Evolutionary conservation across 805 yeast genomes (phyloP), one percentile per base, ranked within the genome.

Genomic region (Wickerhamiella cacticola): DNA sequence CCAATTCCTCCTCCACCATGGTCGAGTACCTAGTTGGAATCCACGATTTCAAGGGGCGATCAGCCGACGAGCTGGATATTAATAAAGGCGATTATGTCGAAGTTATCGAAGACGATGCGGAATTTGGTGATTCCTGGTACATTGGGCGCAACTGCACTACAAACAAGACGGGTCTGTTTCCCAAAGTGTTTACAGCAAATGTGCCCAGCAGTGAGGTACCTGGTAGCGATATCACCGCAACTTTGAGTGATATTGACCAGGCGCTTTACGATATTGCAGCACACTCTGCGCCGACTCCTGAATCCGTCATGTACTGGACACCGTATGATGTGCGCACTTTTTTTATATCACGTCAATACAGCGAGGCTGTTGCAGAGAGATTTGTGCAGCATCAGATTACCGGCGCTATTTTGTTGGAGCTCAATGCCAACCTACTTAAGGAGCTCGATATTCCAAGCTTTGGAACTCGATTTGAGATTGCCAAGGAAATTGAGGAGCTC

Each of bases 81-180:
- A 73, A 70, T 42, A 75, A 80, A 9, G 97, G 96, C 23, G 96
- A 92, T 61, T 79, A 76, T 52, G 72, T 92, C 49, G 94, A 86
- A 62, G 85, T 92, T 6, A 76, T 92, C 19, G 85, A 94, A 39
- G 96, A 87, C 64, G 98, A 92, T 65, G 75, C 80, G 52, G 96
- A 85, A 59, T 92, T 82, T 63, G 82, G 84, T 57, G 97, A 92
- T 64, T 96, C 97, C 15, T 92, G 99, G 99, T 92, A 81, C 60
- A 82, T 84, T 50, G 70, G 68, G 24, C 57, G 59, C 40, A 88
- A 88, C 56, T 60, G 85, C 44, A 59, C 74, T 44, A 79, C 89
- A 0, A 75, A 76, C 47, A 73, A 75, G 46, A 89, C 85, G 10
- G 98, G 98, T 0, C 68, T 89, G 36, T 92, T 87, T 59, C 98